Evolutionary conservation across 2,329 filamentous ascomycete genomes (phyloP).

Genomic region (Colletotrichum spaethianum): DNA sequence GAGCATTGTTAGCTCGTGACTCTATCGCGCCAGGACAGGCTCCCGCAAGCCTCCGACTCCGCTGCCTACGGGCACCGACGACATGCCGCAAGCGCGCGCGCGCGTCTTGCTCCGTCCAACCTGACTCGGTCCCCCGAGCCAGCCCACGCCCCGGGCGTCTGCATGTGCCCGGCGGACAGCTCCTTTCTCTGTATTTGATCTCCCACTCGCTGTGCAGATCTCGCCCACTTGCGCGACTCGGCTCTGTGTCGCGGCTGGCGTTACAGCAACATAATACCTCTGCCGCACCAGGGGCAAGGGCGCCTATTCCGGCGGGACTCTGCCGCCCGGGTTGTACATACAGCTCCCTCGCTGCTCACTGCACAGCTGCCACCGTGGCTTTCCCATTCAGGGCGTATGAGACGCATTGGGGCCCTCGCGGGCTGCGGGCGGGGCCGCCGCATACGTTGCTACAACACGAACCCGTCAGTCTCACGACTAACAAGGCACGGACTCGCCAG

Average conservation of each 20-base stretch:
- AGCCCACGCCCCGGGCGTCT: not conserved
- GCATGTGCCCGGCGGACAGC: not conserved
- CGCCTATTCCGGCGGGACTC: not conserved
- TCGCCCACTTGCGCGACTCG: not conserved
- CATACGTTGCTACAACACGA: slow-evolving; percentile 28
- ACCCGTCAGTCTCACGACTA: not conserved
- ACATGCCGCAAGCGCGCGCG: slow-evolving; percentile 18
- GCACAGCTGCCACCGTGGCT: not conserved
- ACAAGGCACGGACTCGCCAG: not conserved
- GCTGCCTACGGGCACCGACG: not conserved
- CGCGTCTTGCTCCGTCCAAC: slow-evolving; percentile 10
- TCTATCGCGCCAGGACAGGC: not conserved
- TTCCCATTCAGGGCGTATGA: slow-evolving; percentile 12
- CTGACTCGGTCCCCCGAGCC: not conserved
- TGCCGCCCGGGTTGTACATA: not conserved
- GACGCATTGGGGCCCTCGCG: not conserved
- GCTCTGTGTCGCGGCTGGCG: not conserved
- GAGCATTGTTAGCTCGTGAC: not conserved
- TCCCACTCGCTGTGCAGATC: too few species aligned
- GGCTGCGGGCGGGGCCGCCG: slow-evolving; percentile 8
- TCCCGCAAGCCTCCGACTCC: not conserved
- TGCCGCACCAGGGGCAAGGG: not conserved
- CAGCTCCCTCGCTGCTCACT: not conserved
- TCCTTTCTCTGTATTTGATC: not conserved
- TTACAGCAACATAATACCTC: not conserved